Evolutionary conservation across 768 basidiomycete genomes (phyloP).

Genomic region (Candolleomyces eurysporus): DNA sequence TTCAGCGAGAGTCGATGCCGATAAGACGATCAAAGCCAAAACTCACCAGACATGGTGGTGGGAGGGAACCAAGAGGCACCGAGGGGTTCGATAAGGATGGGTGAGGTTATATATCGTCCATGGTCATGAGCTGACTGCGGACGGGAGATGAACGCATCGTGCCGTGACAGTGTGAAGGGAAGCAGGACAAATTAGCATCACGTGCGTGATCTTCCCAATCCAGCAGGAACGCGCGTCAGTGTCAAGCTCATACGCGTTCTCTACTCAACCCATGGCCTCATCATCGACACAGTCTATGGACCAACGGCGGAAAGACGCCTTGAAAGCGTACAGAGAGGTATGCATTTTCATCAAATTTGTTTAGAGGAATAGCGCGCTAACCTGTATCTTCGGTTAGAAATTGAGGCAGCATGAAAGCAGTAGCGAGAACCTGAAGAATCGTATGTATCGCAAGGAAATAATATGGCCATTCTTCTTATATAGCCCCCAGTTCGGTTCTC

Average conservation of each 20-base stretch:
- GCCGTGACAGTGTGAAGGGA: neutral
- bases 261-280: conserved; percentile 24
- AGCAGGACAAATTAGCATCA: neutral
- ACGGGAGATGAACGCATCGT: neutral
- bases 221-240: no score
- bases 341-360: no score
- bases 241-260: neutral
- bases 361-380: no score
- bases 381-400: no score
- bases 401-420: conserved; percentile 87
- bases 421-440: conserved; percentile 85
- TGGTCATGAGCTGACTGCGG: neutral
- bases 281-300: conserved; percentile 64
- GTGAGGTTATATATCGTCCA: neutral
- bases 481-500: conserved; percentile 75
- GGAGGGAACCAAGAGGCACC: neutral
- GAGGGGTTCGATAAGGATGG: neutral
- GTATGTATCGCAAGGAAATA: conserved; percentile 46
- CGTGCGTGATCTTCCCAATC: neutral
- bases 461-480: neutral
- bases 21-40: neutral
- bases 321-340: conserved; percentile 78
- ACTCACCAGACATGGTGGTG: neutral
- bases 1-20: neutral
- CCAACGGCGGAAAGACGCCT: conserved; percentile 66